These are phyloP conservation scores for Ceratocystiopsis sp. DNA, from an alignment of 2,329 filamentous ascomycete genomes.

Conservation along the genomic window DNA sequence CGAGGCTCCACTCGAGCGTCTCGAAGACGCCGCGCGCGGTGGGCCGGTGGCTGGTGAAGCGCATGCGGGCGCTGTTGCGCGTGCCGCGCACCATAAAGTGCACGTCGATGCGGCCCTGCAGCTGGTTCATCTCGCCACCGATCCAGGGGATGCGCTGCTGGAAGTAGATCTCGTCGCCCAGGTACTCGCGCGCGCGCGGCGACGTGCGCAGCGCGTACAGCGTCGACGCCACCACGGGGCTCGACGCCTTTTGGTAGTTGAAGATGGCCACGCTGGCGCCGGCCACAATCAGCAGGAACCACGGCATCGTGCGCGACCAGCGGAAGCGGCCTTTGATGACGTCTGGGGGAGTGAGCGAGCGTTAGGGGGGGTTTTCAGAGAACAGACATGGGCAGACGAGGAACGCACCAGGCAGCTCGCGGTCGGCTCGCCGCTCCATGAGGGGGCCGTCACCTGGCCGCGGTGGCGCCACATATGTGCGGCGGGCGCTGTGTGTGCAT, in stretches of 20 bases:
- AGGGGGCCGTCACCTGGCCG: slow-evolving; percentile 43
- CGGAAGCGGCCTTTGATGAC: slow-evolving; percentile 29
- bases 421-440: slow-evolving; percentile 46
- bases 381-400: no score
- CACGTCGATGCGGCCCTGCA: slow-evolving; percentile 83
- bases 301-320: slow-evolving; percentile 59
- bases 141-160: slow-evolving; percentile 68
- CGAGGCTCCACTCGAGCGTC: slow-evolving; percentile 80
- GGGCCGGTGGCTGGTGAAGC: slow-evolving; percentile 60
- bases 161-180: slow-evolving; percentile 83
- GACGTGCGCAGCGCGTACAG: slow-evolving; percentile 84
- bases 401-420: slow-evolving; percentile 43
- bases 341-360: slow-evolving; percentile 14
- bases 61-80: slow-evolving; percentile 52
- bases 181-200: slow-evolving; percentile 50
- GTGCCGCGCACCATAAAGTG: slow-evolving; percentile 73
- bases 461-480: slow-evolving; percentile 37
- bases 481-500: slow-evolving; percentile 13
- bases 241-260: slow-evolving; percentile 97
- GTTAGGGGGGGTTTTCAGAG: background rate
- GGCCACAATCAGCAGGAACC: slow-evolving; percentile 60
- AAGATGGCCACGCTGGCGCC: slow-evolving; percentile 73
- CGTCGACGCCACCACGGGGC: slow-evolving; percentile 68
- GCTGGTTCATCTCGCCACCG: slow-evolving; percentile 74
- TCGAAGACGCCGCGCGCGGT: slow-evolving; percentile 49